These are phyloP conservation scores for Lentinula lateritia DNA, from an alignment of 768 basidiomycete species.

Conservation along the genomic window DNA sequence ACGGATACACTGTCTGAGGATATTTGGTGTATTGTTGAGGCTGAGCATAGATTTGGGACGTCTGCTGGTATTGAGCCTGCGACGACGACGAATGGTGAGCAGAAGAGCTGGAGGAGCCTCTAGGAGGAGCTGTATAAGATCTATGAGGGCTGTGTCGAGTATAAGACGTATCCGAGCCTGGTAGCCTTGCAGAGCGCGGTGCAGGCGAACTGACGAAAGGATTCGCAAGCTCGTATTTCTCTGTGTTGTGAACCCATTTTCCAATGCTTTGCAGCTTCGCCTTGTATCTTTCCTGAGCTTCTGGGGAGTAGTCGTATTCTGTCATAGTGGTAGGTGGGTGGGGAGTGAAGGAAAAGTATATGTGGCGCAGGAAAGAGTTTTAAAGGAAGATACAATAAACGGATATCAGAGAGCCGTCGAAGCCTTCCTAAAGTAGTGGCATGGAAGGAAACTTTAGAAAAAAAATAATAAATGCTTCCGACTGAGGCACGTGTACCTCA, in stretches of 20 bases:
- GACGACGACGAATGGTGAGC: neutral
- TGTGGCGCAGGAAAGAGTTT: neutral
- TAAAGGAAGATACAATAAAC: neutral
- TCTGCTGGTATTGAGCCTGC: neutral
- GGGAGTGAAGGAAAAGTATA: neutral
- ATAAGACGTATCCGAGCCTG: neutral
- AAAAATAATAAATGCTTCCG: neutral
- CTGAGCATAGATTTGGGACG: neutral
- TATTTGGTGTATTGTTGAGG: neutral
- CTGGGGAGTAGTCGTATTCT: constrained; percentile 39
- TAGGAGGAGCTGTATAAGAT: neutral
- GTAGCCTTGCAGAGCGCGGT: neutral
- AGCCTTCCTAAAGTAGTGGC: neutral
- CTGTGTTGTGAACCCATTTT: constrained; percentile 29
- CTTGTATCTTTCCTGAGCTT: constrained; percentile 28
- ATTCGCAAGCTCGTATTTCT: neutral
- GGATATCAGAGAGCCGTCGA: neutral
- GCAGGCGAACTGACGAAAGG: constrained; percentile 1
- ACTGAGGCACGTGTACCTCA: neutral
- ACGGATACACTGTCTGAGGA: neutral
- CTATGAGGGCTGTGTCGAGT: neutral
- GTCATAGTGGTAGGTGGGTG: constrained; percentile 20
- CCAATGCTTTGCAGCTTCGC: constrained; percentile 30
- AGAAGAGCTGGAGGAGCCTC: neutral
- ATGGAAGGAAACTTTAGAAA: neutral